These are phyloP conservation scores for Ilex asprella DNA, from an alignment of 257 asterid species.

Conservation along the genomic window DNA sequence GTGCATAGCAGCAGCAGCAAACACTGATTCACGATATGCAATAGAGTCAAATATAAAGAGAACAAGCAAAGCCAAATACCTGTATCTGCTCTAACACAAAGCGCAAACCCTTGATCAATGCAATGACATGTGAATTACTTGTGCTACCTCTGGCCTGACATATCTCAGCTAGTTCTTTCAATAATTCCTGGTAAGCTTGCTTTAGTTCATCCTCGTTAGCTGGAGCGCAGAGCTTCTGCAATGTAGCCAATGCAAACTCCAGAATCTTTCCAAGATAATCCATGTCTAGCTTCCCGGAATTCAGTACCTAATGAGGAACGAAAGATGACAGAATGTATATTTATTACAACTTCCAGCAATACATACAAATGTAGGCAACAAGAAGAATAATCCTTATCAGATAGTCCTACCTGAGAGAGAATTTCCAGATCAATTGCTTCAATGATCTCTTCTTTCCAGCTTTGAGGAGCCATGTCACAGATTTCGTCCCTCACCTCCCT, in stretches of 20 bases:
- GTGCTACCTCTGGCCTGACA: conserved; percentile 4
- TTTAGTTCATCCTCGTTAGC: conserved; percentile 17
- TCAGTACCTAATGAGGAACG: conserved; percentile 10
- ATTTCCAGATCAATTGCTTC: conserved; percentile 15
- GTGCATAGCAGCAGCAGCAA: background rate
- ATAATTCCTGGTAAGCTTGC: conserved; percentile 8
- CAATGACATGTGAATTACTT: conserved; percentile 4
- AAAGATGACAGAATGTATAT: conserved; percentile 3
- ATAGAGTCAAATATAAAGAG: background rate
- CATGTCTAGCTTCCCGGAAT: conserved; percentile 16
- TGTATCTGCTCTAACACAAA: conserved; percentile 15
- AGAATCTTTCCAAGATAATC: conserved; percentile 21
- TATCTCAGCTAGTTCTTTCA: conserved; percentile 15
- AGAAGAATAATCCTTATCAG: background rate
- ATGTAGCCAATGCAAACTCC: conserved; percentile 17
- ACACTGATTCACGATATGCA: background rate
- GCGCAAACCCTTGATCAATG: conserved; percentile 16
- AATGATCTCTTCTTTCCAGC: conserved; percentile 21
- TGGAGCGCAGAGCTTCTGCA: conserved; percentile 21
- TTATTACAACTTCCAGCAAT: background rate
- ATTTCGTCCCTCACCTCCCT: conserved; percentile 20
- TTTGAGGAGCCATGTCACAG: conserved; percentile 20
- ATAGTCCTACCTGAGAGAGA: conserved; percentile 13
- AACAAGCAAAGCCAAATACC: conserved; percentile 9
- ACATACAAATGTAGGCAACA: background rate